Base-by-base conservation (phyloP, 441 rosid species). In the Eruca vesicaria region DNA sequence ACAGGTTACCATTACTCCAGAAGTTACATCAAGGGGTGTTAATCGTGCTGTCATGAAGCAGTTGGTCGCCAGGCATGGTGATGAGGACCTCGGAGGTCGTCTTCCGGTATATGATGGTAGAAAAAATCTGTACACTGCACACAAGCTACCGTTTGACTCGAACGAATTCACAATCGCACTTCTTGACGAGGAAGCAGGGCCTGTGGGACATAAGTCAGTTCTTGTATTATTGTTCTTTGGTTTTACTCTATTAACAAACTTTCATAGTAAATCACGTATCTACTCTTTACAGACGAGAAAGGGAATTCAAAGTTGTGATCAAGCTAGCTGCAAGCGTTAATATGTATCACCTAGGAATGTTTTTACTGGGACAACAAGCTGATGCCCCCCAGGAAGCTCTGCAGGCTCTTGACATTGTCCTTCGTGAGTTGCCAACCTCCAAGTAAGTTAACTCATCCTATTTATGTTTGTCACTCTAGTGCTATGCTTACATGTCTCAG, bases 51-150 rank as follows among this genome's bases (percentile, higher is more conserved):
- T 93, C 60, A 91, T 93, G 89, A 84, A 87, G 74, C 84, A 83
- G 72, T 86, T 95, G 48, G 94, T 92, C 20, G 77, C 52, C 20
- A 16, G 77, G 26, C 89, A 92, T 74, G 69, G 71, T 29, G 96
- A 86, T 5, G 89, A 97, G 4, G 93, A 91, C 76, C 94, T 95
- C 63, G 99, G 97, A 63, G 87, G 71, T 76, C 94, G 96, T 9
- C 97, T 88, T 78, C 99, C 98, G 2, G 99, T 92, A 0, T 95
- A 95, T 80, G 98, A 95, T 84, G 99, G 99, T 2, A 81, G 97
- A 7, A 95, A 95, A 81, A 90, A 96, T 78, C 96, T 95, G 12
- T 95, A 92, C 63, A 92, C 98, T 71, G 99, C 98, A 71, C 97
- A 97, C 38, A 88, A 97, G 2, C 90, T 95, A 61, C 99, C 99